Base-by-base conservation (phyloP, 306 rosid genomes). In the Trifolium subterraneum region DNA sequence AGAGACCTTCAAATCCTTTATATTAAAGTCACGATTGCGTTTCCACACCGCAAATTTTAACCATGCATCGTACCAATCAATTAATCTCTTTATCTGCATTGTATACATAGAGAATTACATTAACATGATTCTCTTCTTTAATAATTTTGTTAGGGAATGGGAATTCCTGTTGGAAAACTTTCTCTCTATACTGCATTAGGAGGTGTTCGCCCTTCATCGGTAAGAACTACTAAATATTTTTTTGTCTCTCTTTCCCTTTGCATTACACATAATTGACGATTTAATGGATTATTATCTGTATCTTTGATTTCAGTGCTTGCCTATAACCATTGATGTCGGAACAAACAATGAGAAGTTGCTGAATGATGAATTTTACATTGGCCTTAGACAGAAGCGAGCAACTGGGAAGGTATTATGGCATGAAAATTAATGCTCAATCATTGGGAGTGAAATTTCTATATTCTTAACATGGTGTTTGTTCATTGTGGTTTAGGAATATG, bases 81-180 rank as follows among this genome's bases (percentile, higher is more conserved):
- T 39, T 39, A 39, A 10, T 10, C 13, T 10, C 13, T 39, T 39
- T 39, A 39, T 39, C 44, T 39, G 44, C 44, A 39, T 39, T 39
- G 13, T 1, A 39, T 0, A 1, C 16, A 45, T 45, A 47, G 16
- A 42, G 8, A 29, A 63, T 14, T 80, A 41, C 25, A 14, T 48
- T 69, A 62, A 79, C 72, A 9, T 54, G 36, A 12, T 55, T 50
- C 3, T 38, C 77, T 66, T 36, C 3, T 66, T 31, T 3, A 22
- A 72, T 31, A 48, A 63, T 69, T 76, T 33, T 68, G 58, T 65
- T 79, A 93, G 98, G 98, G 98, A 22, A 94, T 94, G 98, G 98
- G 98, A 15, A 94, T 94, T 84, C 98, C 98, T 38, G 98, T 94
- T 47, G 98, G 98, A 55, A 94, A 94, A 80, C 97, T 94, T 56